A percentile compares a stretch with the other conserved stretches of the same genome.
Conservation (phyloP, 768 basidiomycete genomes). For the Cystobasidiopsis lactophilus region DNA sequence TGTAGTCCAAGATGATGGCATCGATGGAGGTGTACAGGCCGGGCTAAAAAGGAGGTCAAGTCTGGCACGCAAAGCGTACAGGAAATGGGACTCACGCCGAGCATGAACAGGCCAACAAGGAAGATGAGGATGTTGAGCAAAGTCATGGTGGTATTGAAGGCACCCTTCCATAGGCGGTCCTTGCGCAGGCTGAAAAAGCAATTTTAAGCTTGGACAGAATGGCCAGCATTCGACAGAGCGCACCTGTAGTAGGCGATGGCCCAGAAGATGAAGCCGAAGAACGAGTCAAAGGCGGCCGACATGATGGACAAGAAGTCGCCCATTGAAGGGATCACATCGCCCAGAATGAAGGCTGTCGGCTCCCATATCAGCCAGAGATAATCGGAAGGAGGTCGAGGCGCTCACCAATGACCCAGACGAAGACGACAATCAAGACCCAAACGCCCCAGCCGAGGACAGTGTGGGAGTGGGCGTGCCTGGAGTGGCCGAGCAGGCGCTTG, state of each 20-base stretch:
- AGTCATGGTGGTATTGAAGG: neutral
- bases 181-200: constrained; percentile 3
- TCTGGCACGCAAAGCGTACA: neutral
- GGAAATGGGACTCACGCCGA: neutral
- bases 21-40: constrained; percentile 8
- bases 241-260: no score
- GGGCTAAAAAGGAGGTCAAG: neutral
- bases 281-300: constrained; percentile 4
- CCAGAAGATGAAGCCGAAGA: constrained; percentile 17
- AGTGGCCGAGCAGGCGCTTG: constrained; percentile 9
- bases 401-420: constrained; percentile 9
- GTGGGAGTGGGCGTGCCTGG: constrained; percentile 9
- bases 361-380: no score
- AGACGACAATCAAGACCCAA: constrained; percentile 6
- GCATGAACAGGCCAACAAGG: constrained; percentile 5
- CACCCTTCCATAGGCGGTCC: neutral
- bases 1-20: neutral
- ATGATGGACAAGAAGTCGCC: constrained; percentile 8
- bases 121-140: constrained; percentile 6
- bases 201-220: neutral
- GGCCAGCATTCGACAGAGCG: no score
- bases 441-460: constrained; percentile 11
- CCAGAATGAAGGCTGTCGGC: neutral
- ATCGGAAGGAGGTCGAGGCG: neutral
- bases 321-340: constrained; percentile 6